These are phyloP conservation scores for Tuctoria greenei DNA, from an alignment of 176 grass and related monocot species.

Conservation along the genomic window DNA sequence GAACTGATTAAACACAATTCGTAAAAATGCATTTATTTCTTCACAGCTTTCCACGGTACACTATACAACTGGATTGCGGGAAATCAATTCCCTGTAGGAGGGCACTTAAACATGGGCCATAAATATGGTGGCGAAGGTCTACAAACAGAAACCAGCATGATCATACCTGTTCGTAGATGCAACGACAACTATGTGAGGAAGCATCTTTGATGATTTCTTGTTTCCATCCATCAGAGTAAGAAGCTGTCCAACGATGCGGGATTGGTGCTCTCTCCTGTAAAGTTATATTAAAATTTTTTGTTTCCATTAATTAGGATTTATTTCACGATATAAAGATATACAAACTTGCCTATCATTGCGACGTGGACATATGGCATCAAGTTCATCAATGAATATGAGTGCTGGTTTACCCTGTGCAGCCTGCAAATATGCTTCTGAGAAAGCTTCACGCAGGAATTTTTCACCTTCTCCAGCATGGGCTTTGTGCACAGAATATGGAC, in stretches of 20 bases:
- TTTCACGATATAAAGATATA: neutral
- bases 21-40: neutral
- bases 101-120: constrained; percentile 9
- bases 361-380: constrained; percentile 85
- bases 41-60: neutral
- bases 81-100: neutral
- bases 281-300: neutral
- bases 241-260: constrained; percentile 83
- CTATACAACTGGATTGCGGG: neutral
- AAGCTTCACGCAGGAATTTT: constrained; percentile 73
- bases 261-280: constrained; percentile 70
- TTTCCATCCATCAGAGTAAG: constrained; percentile 94
- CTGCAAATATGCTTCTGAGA: constrained; percentile 62
- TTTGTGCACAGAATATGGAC: constrained; percentile 75
- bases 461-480: constrained; percentile 85
- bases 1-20: neutral
- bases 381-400: constrained; percentile 90
- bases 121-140: neutral
- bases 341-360: constrained; percentile 53
- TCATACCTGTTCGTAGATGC: constrained; percentile 91
- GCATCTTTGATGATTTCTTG: constrained; percentile 55
- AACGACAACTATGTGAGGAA: constrained; percentile 74
- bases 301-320: no score
- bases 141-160: neutral
- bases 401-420: constrained; percentile 68